A percentile compares a stretch with the other conserved stretches of the same genome.
These are phyloP conservation scores for Ceratocystis huliohia DNA, from an alignment of 2,329 filamentous ascomycete genomes.

Conservation along the genomic window DNA sequence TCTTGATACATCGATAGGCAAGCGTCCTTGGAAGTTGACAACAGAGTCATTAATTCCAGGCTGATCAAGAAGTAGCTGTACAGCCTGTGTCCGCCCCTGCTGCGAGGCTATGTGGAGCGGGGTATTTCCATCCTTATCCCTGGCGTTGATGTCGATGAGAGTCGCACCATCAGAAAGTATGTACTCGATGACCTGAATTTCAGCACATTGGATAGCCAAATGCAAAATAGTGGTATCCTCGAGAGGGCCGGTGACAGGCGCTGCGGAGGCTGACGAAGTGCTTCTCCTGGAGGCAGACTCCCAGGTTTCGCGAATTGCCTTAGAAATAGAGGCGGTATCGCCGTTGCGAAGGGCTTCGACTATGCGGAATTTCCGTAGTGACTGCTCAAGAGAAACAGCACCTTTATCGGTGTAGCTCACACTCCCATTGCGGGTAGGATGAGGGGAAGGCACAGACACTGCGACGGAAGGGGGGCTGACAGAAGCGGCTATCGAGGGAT, in stretches of 20 bases:
- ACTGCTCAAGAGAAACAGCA: conserved; percentile 63
- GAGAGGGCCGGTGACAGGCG: conserved; percentile 34
- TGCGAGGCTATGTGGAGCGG: conserved; percentile 77
- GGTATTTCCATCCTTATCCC: conserved; percentile 86
- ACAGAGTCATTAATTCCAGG: conserved; percentile 78
- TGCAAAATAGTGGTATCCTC: conserved; percentile 87
- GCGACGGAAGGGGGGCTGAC: conserved; percentile 28
- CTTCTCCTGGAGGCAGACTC: conserved; percentile 42
- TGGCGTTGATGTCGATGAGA: conserved; percentile 54
- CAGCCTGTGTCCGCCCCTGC: conserved; percentile 67
- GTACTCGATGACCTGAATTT: conserved; percentile 83
- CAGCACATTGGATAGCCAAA: conserved; percentile 88
- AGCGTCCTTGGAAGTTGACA: conserved; percentile 70
- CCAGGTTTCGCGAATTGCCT: conserved; percentile 59
- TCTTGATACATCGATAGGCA: conserved; percentile 76
- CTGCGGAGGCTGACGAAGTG: conserved; percentile 40
- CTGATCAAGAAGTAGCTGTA: conserved; percentile 72
- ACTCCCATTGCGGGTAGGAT: conserved; percentile 21
- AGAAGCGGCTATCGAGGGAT: conserved; percentile 26
- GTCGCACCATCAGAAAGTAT: conserved; percentile 64
- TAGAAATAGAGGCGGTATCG: conserved; percentile 80
- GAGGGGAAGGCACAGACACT: conserved; percentile 21
- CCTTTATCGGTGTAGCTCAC: conserved; percentile 31
- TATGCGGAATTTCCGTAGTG: conserved; percentile 82
- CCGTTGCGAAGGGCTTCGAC: conserved; percentile 87